These are phyloP conservation scores for Hortaea werneckii DNA, from an alignment of 2,329 filamentous ascomycete species.

Conservation along the genomic window DNA sequence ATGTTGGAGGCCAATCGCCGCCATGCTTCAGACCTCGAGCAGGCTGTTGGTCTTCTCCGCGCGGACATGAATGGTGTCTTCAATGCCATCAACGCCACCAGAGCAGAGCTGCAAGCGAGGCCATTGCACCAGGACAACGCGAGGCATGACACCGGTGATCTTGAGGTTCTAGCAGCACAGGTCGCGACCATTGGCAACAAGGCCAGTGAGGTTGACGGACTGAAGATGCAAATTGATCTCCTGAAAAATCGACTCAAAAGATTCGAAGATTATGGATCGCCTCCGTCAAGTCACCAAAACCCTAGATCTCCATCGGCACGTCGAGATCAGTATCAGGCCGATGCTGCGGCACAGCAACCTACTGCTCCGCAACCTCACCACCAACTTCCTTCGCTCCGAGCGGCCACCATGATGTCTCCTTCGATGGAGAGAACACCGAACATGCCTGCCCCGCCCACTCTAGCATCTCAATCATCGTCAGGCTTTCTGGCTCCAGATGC, in stretches of 20 bases:
- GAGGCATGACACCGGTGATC: constrained; percentile 23
- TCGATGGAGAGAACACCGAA: constrained; percentile 8
- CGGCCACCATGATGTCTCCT: constrained; percentile 13
- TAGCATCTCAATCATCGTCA: constrained; percentile 4
- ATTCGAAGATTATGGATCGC: constrained; percentile 17
- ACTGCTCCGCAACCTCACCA: constrained; percentile 5
- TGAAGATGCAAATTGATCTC: constrained; percentile 39
- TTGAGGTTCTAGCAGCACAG: constrained; percentile 36
- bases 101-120: constrained; percentile 24
- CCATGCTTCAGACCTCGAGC: constrained; percentile 33
- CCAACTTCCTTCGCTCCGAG: constrained; percentile 20
- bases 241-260: constrained; percentile 37
- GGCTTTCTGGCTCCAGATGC: constrained; percentile 11
- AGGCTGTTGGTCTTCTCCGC: constrained; percentile 29
- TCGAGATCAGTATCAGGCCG: constrained; percentile 1
- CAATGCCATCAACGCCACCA: constrained; percentile 27
- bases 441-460: constrained; percentile 7
- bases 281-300: background rate
- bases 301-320: background rate
- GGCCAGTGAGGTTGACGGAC: constrained; percentile 36
- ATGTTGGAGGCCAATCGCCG: constrained; percentile 31
- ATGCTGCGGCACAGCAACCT: constrained; percentile 6
- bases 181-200: constrained; percentile 32
- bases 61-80: constrained; percentile 28
- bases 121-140: constrained; percentile 6